These are phyloP conservation scores for Phialocephala subalpina DNA, from an alignment of 2,329 filamentous ascomycete genomes.

Conservation along the genomic window DNA sequence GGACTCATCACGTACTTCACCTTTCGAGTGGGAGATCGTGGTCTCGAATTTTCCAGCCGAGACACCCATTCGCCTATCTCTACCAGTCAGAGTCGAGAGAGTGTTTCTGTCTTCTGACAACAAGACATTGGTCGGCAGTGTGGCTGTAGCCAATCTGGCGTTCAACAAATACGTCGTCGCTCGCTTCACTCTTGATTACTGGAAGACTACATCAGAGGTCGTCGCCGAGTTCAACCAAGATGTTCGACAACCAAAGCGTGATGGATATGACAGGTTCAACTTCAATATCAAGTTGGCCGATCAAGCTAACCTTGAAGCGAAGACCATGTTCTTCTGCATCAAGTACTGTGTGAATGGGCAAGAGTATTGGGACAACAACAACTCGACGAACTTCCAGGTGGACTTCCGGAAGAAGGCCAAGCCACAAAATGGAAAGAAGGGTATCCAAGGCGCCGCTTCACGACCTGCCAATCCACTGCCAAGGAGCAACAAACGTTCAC, in stretches of 20 bases:
- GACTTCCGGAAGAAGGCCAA: constrained; percentile 87
- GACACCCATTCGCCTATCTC: constrained; percentile 64
- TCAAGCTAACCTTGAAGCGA: constrained; percentile 87
- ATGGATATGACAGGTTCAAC: constrained; percentile 86
- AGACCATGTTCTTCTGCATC: constrained; percentile 92
- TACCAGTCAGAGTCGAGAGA: constrained; percentile 82
- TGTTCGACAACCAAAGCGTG: constrained; percentile 70
- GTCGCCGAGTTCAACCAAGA: constrained; percentile 87
- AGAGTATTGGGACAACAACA: constrained; percentile 97
- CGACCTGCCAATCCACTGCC: constrained; percentile 65
- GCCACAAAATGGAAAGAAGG: constrained; percentile 64
- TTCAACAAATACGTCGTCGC: constrained; percentile 92
- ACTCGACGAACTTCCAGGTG: constrained; percentile 86
- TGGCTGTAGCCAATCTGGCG: constrained; percentile 86
- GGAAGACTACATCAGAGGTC: constrained; percentile 98
- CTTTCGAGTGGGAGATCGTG: constrained; percentile 87
- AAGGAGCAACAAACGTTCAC: constrained; percentile 67
- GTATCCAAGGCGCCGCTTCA: constrained; percentile 57
- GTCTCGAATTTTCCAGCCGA: constrained; percentile 84
- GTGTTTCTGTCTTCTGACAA: constrained; percentile 90
- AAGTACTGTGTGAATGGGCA: constrained; percentile 85
- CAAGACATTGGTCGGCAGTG: constrained; percentile 82
- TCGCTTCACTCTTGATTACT: constrained; percentile 95
- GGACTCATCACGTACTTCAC: constrained; percentile 53
- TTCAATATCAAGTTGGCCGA: constrained; percentile 95